Evolutionary conservation across 805 yeast species (phyloP), one percentile per base, ranked within the genome.

Genomic region (Suhomyces canberraensis): DNA sequence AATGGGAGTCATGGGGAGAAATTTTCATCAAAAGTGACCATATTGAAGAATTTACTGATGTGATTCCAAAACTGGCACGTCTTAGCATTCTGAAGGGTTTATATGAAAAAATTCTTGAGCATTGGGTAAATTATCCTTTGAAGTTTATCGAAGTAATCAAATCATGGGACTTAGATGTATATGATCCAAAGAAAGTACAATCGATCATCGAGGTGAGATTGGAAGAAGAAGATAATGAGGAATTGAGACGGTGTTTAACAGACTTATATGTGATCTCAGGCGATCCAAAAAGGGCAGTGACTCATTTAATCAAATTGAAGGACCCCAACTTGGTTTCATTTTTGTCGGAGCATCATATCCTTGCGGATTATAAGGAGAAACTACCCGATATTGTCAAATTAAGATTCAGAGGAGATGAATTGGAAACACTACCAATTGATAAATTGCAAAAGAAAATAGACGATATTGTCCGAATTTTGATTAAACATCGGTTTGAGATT

Each of bases 1-100:
- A 78, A 40, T 89, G 97, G 96, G 74, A 74, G 27, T 63, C 61
- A 17, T 81, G 88, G 81, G 57, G 81, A 3, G 56, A 60, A 42
- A 70, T 66, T 11, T 83, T 80, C 44, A 57, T 78, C 2, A 64
- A 73, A 2, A 58, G 73, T 1, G 68, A 63, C 2, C 73, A 79
- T 34, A 57, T 71, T 7, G 60, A 56, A 3, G 61, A 56, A 6
- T 56, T 86, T 21, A 78, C 81, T 0, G 61, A 66, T 0, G 56
- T 67, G 1, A 52, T 93, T 3, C 98, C 98, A 0, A 46, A 47
- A 0, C 54, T 62, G 17, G 48, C 70, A 0, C 53, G 59, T 15
- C 46, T 76, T 28, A 57, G 62, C 22, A 45, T 73, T 11, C 42
- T 55, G 2, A 40, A 47, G n/a, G 22, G 45, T 33, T 46, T 66